A percentile compares a stretch with the other conserved stretches of the same genome.
These are phyloP conservation scores for Tolypocladium amazonense DNA, from an alignment of 2,329 filamentous ascomycete genomes.

Conservation along the genomic window DNA sequence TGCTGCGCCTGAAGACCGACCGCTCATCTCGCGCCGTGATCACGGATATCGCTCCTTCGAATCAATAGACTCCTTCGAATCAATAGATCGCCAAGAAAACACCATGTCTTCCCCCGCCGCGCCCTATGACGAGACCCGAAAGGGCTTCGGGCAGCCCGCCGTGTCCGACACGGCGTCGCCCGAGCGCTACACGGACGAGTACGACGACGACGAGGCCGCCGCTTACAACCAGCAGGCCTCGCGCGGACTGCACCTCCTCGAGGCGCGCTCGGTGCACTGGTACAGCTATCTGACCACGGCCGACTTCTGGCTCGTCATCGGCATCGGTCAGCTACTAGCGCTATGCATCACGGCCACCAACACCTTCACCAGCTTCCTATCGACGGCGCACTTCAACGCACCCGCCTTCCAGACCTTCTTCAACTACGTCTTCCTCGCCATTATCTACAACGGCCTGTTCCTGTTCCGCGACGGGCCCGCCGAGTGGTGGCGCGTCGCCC, in stretches of 20 bases:
- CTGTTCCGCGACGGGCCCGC: constrained; percentile 69
- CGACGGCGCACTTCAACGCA: constrained; percentile 57
- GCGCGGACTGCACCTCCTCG: constrained; percentile 43
- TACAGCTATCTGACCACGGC: constrained; percentile 69
- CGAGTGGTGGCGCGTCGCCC: constrained; percentile 53
- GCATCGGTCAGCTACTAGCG: constrained; percentile 73
- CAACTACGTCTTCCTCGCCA: constrained; percentile 77
- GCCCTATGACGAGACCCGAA: constrained; percentile 1
- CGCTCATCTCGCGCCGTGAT: background rate
- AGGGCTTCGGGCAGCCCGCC: constrained; percentile 7
- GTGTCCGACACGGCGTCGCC: too few species aligned
- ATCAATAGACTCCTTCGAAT: background rate
- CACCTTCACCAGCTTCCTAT: constrained; percentile 75
- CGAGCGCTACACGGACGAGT: background rate
- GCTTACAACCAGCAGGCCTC: constrained; percentile 25
- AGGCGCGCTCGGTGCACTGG: constrained; percentile 44
- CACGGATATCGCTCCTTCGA: background rate
- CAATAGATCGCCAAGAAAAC: background rate
- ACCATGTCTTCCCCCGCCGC: constrained; percentile 2
- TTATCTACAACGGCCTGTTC: constrained; percentile 73
- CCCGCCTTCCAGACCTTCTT: constrained; percentile 94
- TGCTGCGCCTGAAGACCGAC: background rate
- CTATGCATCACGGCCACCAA: constrained; percentile 89
- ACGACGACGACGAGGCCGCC: constrained; percentile 2
- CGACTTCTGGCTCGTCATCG: constrained; percentile 80